Percentiles rank a stretch among this genome's conserved stretches.
phyloP scores from a whole-genome alignment of 2,329 filamentous ascomycete genomes.

The Cytospora chrysosperma region DNA sequence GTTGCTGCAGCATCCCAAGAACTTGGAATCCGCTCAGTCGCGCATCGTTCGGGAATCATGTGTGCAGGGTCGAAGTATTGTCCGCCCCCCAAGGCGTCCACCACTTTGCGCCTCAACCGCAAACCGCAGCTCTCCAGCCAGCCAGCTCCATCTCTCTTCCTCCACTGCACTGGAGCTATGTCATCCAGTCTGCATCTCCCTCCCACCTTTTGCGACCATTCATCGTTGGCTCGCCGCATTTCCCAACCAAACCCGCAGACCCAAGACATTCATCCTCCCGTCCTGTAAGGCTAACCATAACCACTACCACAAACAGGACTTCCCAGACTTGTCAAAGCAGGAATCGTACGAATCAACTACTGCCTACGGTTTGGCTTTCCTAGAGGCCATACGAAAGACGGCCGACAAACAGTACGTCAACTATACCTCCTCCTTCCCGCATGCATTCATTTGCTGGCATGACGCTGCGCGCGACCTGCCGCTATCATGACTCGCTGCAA shows the following conservation, averaged over 20 bases:
- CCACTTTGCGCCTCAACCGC: not conserved
- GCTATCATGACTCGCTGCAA: constrained; percentile 3
- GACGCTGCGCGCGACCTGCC: constrained; percentile 9
- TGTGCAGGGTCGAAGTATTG: not conserved
- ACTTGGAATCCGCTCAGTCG: not conserved
- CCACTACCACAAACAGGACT: constrained; percentile 35
- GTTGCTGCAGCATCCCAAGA: constrained; percentile 18
- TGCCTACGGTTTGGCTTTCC: constrained; percentile 68
- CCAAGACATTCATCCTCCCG: not conserved
- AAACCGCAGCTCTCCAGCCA: not conserved
- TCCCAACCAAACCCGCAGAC: not conserved
- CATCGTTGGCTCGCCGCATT: not conserved
- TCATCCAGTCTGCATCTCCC: constrained; percentile 1
- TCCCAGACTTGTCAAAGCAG: constrained; percentile 47
- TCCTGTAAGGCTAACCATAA: constrained; percentile 11
- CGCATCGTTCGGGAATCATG: constrained; percentile 9
- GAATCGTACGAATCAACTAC: constrained; percentile 70
- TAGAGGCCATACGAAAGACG: constrained; percentile 72
- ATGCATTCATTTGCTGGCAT: constrained; percentile 2
- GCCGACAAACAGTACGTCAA: constrained; percentile 74
- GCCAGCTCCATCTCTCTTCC: constrained; percentile 1
- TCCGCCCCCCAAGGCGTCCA: not conserved
- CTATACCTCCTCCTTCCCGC: not conserved
- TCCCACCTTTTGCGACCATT: not conserved
- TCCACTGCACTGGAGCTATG: constrained; percentile 2